Evolutionary conservation across 192 early-diverging fungal species (phyloP).

Genomic region (Chytriomyces sp.): DNA sequence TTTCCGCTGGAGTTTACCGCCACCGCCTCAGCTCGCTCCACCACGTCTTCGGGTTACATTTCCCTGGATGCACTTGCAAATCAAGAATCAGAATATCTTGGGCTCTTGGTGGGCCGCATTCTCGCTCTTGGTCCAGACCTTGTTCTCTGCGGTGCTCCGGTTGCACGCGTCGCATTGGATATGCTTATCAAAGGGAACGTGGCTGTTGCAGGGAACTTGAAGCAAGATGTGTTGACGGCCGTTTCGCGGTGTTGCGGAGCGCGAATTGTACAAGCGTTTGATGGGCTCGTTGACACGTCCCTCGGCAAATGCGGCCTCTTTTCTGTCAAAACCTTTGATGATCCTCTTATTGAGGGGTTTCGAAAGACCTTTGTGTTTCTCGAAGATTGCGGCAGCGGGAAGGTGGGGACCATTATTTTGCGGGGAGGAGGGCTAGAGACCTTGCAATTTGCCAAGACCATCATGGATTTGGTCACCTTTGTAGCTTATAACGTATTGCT

Average conservation of each 20-base stretch:
- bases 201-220: constrained; percentile 84
- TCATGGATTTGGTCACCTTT: constrained; percentile 81
- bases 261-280: constrained; percentile 79
- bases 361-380: constrained; percentile 89
- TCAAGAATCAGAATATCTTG: constrained; percentile 82
- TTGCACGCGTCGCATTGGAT: constrained; percentile 84
- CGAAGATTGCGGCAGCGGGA: constrained; percentile 73
- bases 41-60: constrained; percentile 49
- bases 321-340: constrained; percentile 77
- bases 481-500: constrained; percentile 86
- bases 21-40: constrained; percentile 53
- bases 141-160: constrained; percentile 78
- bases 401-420: constrained; percentile 86
- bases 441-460: constrained; percentile 76
- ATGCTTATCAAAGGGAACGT: constrained; percentile 77
- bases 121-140: constrained; percentile 74
- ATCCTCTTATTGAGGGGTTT: constrained; percentile 76
- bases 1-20: constrained; percentile 79
- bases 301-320: constrained; percentile 80
- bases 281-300: constrained; percentile 57
- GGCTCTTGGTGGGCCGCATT: constrained; percentile 78
- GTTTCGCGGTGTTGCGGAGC: constrained; percentile 87
- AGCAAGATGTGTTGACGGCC: constrained; percentile 79
- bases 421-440: constrained; percentile 74
- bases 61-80: constrained; percentile 79